phyloP scores from a whole-genome alignment of 73 alveolate species.

The Symbiodinium pilosum region DNA sequence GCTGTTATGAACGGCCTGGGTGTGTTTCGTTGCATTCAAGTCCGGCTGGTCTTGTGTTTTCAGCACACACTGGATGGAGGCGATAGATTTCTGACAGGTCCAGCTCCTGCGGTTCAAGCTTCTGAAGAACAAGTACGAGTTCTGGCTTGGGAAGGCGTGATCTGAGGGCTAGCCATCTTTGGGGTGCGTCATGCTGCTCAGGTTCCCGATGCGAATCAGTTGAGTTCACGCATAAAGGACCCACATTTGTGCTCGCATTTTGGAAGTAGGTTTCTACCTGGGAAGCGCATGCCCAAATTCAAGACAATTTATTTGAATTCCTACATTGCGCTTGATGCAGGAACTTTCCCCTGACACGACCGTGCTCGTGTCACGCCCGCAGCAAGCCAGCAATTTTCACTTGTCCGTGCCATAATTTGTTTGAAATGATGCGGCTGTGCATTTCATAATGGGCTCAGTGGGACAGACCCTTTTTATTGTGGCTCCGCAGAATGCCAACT shows the following conservation, averaged over 20 bases:
- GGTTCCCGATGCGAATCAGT: conserved; percentile 46
- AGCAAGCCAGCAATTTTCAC: too few species aligned
- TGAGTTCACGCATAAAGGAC: conserved; percentile 28
- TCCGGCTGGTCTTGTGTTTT: too few species aligned
- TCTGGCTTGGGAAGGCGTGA: conserved; percentile 81
- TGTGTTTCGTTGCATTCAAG: too few species aligned
- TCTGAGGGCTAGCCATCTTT: neutral
- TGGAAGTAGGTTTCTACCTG: neutral
- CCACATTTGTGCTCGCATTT: too few species aligned
- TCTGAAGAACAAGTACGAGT: conserved; percentile 57
- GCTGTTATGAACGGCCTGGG: too few species aligned
- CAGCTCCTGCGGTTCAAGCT: conserved; percentile 56
- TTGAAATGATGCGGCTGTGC: too few species aligned
- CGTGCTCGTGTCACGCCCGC: conserved; percentile 23
- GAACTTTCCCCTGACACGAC: conserved; percentile 14
- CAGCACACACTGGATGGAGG: too few species aligned
- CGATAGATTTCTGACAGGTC: conserved; percentile 20
- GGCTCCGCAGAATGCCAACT: too few species aligned
- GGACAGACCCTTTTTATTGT: too few species aligned
- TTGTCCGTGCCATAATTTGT: too few species aligned
- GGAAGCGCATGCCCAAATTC: too few species aligned
- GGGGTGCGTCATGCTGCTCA: neutral
- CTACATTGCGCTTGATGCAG: neutral
- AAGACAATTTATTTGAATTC: neutral
- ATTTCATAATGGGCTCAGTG: too few species aligned